Conservation (phyloP, 257 asterid genomes). For the Euphrasia confusa region DNA sequence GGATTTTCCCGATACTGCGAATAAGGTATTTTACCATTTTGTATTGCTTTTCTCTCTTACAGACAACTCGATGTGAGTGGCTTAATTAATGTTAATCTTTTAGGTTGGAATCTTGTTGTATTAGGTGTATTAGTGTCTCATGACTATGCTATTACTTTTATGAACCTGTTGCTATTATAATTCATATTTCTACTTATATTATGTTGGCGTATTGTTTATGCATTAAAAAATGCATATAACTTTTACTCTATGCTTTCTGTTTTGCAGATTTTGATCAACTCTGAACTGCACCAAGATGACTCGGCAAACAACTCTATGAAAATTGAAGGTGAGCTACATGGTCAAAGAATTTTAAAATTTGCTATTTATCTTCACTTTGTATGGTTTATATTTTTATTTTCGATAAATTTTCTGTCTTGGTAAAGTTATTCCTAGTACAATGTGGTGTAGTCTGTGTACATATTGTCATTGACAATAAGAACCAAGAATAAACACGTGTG, state of each 20-base stretch:
- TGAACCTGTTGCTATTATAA: neutral
- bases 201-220: neutral
- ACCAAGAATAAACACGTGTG: no score
- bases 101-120: constrained; percentile 1
- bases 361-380: neutral
- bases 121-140: neutral
- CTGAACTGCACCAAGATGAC: constrained; percentile 33
- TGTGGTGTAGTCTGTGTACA: neutral
- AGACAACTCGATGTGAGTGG: neutral
- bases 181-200: neutral
- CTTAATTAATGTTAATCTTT: neutral
- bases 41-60: constrained; percentile 19
- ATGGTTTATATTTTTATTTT: neutral
- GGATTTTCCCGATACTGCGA: constrained; percentile 31
- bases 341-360: neutral
- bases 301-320: constrained; percentile 27
- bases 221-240: neutral
- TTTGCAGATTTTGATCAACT: constrained; percentile 45
- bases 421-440: neutral
- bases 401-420: neutral
- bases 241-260: constrained; percentile 19
- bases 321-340: constrained; percentile 52
- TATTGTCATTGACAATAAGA: no score
- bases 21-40: constrained; percentile 44
- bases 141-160: neutral